Evolutionary conservation across 2,329 filamentous ascomycete genomes (phyloP).

Genomic region (Epichloe brachyelytri): DNA sequence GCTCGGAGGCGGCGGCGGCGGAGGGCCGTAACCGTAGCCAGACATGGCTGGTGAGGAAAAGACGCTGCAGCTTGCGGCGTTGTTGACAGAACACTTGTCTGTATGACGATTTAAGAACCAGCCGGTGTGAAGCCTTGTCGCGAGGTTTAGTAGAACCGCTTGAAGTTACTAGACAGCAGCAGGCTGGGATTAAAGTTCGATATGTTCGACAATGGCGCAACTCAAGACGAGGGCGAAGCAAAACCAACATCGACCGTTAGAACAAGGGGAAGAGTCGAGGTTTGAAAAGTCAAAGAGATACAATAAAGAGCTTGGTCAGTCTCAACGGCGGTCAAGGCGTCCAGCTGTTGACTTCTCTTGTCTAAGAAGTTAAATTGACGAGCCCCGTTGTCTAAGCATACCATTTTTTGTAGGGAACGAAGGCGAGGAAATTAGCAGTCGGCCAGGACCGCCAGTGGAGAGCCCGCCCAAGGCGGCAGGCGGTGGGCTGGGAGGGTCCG

Average conservation of each 20-base stretch:
- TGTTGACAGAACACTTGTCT: constrained; percentile 11
- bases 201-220: background rate
- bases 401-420: too few species aligned
- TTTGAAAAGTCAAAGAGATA: background rate
- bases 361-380: too few species aligned
- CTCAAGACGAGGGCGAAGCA: background rate
- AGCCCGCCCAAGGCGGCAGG: background rate
- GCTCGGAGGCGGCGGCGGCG: constrained; percentile 28
- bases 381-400: too few species aligned
- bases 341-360: background rate
- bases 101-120: background rate
- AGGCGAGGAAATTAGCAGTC: too few species aligned
- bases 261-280: background rate
- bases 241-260: background rate
- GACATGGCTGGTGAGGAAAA: constrained; percentile 24
- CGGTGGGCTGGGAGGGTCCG: background rate
- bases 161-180: background rate
- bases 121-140: background rate
- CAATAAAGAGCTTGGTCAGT: background rate
- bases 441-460: background rate
- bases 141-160: background rate
- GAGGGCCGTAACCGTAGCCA: constrained; percentile 37
- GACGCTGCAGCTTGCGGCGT: constrained; percentile 4
- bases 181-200: background rate
- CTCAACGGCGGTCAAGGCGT: background rate